phyloP scores from a whole-genome alignment of 202 grass and related monocot genomes.

The Cymbopogon flexuosus region DNA sequence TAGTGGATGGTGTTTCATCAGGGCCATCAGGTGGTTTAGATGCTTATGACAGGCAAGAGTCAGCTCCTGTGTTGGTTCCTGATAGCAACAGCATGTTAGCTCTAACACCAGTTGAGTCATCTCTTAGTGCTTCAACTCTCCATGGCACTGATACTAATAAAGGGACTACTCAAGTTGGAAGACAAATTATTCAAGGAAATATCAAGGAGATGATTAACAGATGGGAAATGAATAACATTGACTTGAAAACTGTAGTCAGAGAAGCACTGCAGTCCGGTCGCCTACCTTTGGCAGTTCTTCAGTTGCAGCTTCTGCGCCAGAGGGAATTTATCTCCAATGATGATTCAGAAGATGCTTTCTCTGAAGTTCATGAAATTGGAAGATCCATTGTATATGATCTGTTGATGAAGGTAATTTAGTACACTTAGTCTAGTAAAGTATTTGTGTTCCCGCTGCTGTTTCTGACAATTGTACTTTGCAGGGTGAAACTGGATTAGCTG shows the following conservation, averaged over 20 bases:
- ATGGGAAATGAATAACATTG: constrained; percentile 75
- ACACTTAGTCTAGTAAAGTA: constrained; percentile 21
- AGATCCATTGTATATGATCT: constrained; percentile 88
- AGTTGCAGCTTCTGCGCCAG: constrained; percentile 69
- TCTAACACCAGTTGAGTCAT: constrained; percentile 50
- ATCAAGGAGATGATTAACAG: constrained; percentile 89
- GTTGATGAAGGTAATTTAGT: constrained; percentile 72
- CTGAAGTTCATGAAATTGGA: constrained; percentile 80
- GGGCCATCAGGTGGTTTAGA: constrained; percentile 33
- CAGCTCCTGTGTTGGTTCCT: constrained; percentile 31
- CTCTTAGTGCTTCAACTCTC: constrained; percentile 36
- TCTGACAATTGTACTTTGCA: constrained; percentile 42
- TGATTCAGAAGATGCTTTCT: constrained; percentile 65
- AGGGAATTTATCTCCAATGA: constrained; percentile 51
- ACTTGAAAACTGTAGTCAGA: constrained; percentile 78
- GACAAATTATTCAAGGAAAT: constrained; percentile 57
- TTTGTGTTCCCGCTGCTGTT: constrained; percentile 16
- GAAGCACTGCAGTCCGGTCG: constrained; percentile 82
- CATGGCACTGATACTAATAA: constrained; percentile 27
- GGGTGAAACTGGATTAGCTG: constrained; percentile 76
- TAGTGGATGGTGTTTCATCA: constrained; percentile 43
- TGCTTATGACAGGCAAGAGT: constrained; percentile 37
- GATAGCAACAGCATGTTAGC: constrained; percentile 38
- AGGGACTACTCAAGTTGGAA: constrained; percentile 39
- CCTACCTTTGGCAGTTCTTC: constrained; percentile 94